These are phyloP conservation scores for Pneumocystis oryctolagi DNA, from an alignment of 1,139 yeast species.

Conservation along the genomic window DNA sequence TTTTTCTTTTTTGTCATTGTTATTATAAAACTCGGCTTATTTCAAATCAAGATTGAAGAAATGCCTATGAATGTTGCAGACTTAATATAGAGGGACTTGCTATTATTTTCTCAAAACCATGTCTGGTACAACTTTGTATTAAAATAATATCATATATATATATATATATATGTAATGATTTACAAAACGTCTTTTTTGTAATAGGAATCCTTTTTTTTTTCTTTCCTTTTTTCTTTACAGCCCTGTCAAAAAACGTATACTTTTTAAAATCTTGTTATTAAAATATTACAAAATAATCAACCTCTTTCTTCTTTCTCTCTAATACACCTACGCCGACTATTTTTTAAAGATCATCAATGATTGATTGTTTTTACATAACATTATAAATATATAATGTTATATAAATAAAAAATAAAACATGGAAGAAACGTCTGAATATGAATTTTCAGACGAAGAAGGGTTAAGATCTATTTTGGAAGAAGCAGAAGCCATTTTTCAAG, in stretches of 20 bases:
- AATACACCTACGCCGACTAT: too few species aligned
- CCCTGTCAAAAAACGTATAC: too few species aligned
- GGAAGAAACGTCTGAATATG: background rate
- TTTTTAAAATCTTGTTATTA: too few species aligned
- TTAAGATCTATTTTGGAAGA: background rate
- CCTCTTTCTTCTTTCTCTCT: too few species aligned
- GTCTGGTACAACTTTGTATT: background rate
- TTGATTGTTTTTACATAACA: too few species aligned
- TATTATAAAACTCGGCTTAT: background rate
- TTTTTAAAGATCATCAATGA: too few species aligned
- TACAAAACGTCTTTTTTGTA: too few species aligned
- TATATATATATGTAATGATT: background rate
- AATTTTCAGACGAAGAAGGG: background rate
- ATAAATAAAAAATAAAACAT: background rate
- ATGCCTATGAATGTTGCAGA: slow-evolving; percentile 72
- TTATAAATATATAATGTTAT: too few species aligned
- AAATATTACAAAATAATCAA: too few species aligned
- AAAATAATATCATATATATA: background rate
- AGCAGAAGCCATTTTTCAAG: background rate
- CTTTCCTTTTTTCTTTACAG: too few species aligned
- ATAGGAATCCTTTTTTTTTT: too few species aligned
- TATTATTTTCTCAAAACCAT: background rate
- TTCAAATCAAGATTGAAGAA: slow-evolving; percentile 47
- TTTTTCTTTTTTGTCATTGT: background rate
- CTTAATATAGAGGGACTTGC: slow-evolving; percentile 3